Evolutionary conservation across 2,329 filamentous ascomycete genomes (phyloP).

Genomic region (Biscogniauxia sp.): DNA sequence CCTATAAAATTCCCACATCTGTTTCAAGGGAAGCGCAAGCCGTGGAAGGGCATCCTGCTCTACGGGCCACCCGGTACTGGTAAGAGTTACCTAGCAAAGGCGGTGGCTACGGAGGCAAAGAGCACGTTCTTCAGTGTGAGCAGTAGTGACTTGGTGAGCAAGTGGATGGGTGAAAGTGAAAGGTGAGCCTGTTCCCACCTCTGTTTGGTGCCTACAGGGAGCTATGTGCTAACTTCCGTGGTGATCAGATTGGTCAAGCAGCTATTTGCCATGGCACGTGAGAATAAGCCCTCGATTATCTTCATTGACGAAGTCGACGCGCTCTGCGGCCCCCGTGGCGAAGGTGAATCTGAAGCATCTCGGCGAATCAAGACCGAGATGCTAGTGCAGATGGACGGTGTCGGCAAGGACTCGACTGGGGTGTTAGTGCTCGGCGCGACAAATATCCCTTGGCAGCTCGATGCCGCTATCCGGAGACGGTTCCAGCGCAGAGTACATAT

Average conservation of each 20-base stretch:
- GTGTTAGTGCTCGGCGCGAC: conserved; percentile 94
- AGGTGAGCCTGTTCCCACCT: conserved; percentile 53
- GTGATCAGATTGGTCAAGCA: conserved; percentile 80
- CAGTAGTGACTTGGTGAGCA: conserved; percentile 94
- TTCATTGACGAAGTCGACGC: conserved; percentile 99
- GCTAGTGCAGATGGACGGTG: conserved; percentile 98
- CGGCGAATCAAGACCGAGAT: conserved; percentile 98
- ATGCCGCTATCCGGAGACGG: conserved; percentile 89
- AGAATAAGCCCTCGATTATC: conserved; percentile 97
- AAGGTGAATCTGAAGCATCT: conserved; percentile 97
- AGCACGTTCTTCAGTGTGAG: conserved; percentile 99
- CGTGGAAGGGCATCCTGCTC: conserved; percentile 96
- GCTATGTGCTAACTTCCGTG: conserved; percentile 21
- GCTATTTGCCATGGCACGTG: conserved; percentile 94
- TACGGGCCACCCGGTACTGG: conserved; percentile 96
- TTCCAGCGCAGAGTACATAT: conserved; percentile 98
- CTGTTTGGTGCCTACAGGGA: neutral
- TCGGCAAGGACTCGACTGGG: conserved; percentile 90
- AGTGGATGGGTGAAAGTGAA: conserved; percentile 99
- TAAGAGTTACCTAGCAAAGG: conserved; percentile 96
- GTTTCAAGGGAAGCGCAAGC: conserved; percentile 93
- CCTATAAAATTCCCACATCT: conserved; percentile 98
- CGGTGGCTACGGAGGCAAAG: conserved; percentile 96
- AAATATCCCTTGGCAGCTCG: conserved; percentile 98
- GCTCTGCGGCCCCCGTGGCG: conserved; percentile 84